A percentile compares a stretch with the other conserved stretches of the same genome.
phyloP scores from a whole-genome alignment of 2,329 filamentous ascomycete genomes.

The Colletotrichum gloeosporioides region DNA sequence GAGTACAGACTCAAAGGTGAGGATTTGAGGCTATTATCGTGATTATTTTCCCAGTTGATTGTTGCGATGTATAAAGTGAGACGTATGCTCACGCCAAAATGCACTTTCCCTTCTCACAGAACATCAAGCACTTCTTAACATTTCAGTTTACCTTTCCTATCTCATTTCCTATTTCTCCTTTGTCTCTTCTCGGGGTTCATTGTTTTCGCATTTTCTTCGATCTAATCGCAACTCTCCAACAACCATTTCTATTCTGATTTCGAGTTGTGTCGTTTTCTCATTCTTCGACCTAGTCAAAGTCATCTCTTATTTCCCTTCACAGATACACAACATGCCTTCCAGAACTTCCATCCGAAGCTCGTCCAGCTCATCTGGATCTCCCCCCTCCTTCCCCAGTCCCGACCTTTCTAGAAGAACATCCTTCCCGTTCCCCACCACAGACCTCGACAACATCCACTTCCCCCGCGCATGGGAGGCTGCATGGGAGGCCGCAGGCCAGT shows the following conservation, averaged over 20 bases:
- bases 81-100: background rate
- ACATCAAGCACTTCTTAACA: background rate
- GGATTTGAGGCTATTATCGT: background rate
- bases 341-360: background rate
- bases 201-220: background rate
- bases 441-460: background rate
- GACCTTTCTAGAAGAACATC: background rate
- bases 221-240: background rate
- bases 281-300: background rate
- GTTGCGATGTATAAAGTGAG: background rate
- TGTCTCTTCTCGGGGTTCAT: background rate
- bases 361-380: background rate
- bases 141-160: background rate
- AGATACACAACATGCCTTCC: background rate
- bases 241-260: rapidly evolving
- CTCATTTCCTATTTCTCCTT: background rate
- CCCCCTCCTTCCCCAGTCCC: background rate
- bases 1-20: background rate
- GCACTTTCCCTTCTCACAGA: background rate
- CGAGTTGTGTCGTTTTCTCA: rapidly evolving
- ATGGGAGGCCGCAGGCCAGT: background rate
- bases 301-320: background rate
- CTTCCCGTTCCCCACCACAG: background rate
- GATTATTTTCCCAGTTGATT: background rate
- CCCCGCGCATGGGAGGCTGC: background rate